These are phyloP conservation scores for Antitrichia curtipendula DNA, from an alignment of 225 moss, liverwort and hornwort genomes.

Conservation along the genomic window DNA sequence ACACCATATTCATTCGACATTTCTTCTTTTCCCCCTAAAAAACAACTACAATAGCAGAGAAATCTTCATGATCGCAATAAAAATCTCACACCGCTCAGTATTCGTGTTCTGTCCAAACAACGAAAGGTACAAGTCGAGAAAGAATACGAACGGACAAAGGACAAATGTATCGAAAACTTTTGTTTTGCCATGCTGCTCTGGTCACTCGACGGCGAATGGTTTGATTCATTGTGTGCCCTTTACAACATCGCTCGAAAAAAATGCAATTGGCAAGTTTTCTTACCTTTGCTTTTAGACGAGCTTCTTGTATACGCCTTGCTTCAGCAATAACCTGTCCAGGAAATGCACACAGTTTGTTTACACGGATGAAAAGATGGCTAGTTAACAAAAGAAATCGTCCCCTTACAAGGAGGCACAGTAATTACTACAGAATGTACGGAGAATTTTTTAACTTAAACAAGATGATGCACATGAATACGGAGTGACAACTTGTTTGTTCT, in stretches of 20 bases:
- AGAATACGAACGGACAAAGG: not conserved
- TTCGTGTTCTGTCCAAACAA: not conserved
- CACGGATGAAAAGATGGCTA: not conserved
- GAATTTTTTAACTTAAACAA: not conserved
- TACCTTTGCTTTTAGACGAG: slow-evolving; percentile 76
- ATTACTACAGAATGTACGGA: not conserved
- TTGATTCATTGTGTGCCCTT: not conserved
- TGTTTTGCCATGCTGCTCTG: not conserved
- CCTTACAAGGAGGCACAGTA: not conserved
- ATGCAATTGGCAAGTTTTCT: not conserved
- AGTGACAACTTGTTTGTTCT: not conserved
- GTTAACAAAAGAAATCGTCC: not conserved
- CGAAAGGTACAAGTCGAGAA: not conserved
- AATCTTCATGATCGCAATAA: not conserved
- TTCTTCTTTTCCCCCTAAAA: not conserved
- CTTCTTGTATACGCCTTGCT: slow-evolving; percentile 81
- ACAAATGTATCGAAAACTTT: not conserved
- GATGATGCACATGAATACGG: not conserved
- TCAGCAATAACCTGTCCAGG: slow-evolving; percentile 57
- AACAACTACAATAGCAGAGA: not conserved
- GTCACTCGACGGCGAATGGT: not conserved
- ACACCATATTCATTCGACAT: not conserved
- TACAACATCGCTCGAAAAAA: not conserved
- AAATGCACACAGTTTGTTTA: not conserved
- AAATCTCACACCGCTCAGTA: not conserved